Percentiles rank a stretch among this genome's conserved stretches.
Evolutionary conservation across 768 basidiomycete species (phyloP).

Genomic region (Phallus indusiatus): DNA sequence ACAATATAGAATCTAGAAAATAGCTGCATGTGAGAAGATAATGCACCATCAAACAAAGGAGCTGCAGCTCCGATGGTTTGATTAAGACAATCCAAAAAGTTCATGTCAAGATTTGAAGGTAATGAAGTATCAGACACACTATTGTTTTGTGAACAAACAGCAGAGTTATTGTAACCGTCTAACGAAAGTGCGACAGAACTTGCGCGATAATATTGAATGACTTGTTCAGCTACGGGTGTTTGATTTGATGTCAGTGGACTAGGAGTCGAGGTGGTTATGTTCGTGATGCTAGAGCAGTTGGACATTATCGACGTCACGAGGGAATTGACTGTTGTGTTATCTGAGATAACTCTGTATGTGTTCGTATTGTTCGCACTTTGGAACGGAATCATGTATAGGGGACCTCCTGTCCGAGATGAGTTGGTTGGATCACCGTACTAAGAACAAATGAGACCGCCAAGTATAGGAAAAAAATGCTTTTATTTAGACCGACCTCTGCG

Average conservation of each 20-base stretch:
- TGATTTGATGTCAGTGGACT: slow-evolving; percentile 13
- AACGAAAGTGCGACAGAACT: slow-evolving; percentile 53
- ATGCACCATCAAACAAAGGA: slow-evolving; percentile 40
- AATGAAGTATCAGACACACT: slow-evolving; percentile 38
- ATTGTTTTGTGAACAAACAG: slow-evolving; percentile 30
- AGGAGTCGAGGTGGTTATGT: slow-evolving; percentile 23
- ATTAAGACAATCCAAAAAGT: slow-evolving; percentile 50
- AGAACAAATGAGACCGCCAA: background rate
- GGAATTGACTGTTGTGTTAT: slow-evolving; percentile 36
- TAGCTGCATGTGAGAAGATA: background rate
- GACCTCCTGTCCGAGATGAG: slow-evolving; percentile 40
- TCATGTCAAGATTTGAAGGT: slow-evolving; percentile 38
- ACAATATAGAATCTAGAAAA: background rate
- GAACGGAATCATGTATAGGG: slow-evolving; percentile 30
- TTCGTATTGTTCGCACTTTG: slow-evolving; percentile 28
- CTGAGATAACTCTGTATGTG: slow-evolving; percentile 38
- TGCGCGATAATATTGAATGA: slow-evolving; percentile 60
- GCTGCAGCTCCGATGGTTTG: slow-evolving; percentile 48
- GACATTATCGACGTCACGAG: slow-evolving; percentile 33
- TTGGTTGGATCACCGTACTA: slow-evolving; percentile 40
- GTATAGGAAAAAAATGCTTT: slow-evolving; percentile 29
- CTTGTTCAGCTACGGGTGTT: slow-evolving; percentile 38
- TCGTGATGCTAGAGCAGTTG: slow-evolving; percentile 32
- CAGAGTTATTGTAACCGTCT: slow-evolving; percentile 60
- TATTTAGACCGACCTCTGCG: slow-evolving; percentile 25